A percentile compares a stretch with the other conserved stretches of the same genome.
Evolutionary conservation across 805 yeast genomes (phyloP).

Genomic region (Diddensiella caesifluorescens): DNA sequence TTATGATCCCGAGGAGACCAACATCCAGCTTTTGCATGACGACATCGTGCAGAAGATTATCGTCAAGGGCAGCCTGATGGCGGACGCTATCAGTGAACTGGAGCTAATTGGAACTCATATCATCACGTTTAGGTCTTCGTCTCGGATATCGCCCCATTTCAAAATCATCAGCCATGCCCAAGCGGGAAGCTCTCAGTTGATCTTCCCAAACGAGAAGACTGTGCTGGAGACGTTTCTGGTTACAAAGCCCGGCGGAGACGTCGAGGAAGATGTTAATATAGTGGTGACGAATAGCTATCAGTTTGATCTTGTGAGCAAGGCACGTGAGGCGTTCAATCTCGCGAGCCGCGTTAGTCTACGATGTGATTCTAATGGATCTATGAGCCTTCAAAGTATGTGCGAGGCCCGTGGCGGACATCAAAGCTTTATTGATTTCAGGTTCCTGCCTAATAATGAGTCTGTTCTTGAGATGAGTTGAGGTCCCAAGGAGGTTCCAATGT

Average conservation of each 20-base stretch:
- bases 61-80: slow-evolving; percentile 47
- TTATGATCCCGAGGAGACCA: slow-evolving; percentile 28
- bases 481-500: no score
- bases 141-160: slow-evolving; percentile 35
- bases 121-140: slow-evolving; percentile 36
- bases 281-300: slow-evolving; percentile 37
- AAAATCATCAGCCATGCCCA: slow-evolving; percentile 64
- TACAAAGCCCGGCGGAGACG: slow-evolving; percentile 27
- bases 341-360: slow-evolving; percentile 52
- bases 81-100: slow-evolving; percentile 50
- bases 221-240: slow-evolving; percentile 55
- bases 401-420: slow-evolving; percentile 26
- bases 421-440: slow-evolving; percentile 29
- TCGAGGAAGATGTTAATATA: slow-evolving; percentile 21
- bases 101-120: slow-evolving; percentile 50
- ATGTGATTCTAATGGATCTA: slow-evolving; percentile 46
- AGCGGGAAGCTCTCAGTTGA: slow-evolving; percentile 64
- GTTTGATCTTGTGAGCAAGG: slow-evolving; percentile 43
- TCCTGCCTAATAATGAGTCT: slow-evolving; percentile 16
- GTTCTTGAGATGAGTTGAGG: background rate
- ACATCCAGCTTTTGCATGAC: slow-evolving; percentile 41
- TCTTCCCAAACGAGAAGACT: slow-evolving; percentile 57
- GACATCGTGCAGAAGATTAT: slow-evolving; percentile 47
- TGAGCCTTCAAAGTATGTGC: slow-evolving; percentile 44
- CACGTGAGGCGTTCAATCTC: slow-evolving; percentile 43